Percentiles rank a stretch among this genome's conserved stretches.
Evolutionary conservation across 2,329 filamentous ascomycete genomes (phyloP).

Genomic region (Fusarium anguioides): DNA sequence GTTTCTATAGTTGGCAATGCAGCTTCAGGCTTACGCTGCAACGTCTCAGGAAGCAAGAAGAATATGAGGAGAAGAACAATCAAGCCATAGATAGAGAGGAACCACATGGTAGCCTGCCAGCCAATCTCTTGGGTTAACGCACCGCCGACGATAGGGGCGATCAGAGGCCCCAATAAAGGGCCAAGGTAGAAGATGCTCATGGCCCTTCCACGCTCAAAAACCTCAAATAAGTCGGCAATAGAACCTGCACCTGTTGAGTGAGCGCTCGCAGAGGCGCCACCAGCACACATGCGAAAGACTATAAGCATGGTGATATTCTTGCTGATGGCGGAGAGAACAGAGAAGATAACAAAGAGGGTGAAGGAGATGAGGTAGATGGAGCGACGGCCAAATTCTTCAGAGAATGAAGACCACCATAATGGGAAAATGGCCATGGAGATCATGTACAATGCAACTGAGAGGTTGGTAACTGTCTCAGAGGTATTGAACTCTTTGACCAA

Average conservation of each 20-base stretch:
- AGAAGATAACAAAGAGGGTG: slow-evolving; percentile 76
- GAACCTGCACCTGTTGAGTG: slow-evolving; percentile 87
- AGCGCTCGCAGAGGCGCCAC: slow-evolving; percentile 82
- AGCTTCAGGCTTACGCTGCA: slow-evolving; percentile 51
- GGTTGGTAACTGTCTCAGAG: slow-evolving; percentile 74
- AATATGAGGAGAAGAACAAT: slow-evolving; percentile 66
- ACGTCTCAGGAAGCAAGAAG: slow-evolving; percentile 74
- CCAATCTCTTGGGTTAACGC: slow-evolving; percentile 74
- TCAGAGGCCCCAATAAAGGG: slow-evolving; percentile 77
- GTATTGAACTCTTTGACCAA: slow-evolving; percentile 72
- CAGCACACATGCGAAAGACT: slow-evolving; percentile 77
- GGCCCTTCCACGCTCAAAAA: slow-evolving; percentile 76
- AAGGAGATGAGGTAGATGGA: slow-evolving; percentile 85
- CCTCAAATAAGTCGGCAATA: slow-evolving; percentile 83
- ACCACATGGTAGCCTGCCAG: slow-evolving; percentile 85
- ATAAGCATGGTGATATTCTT: slow-evolving; percentile 80
- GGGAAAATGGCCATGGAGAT: slow-evolving; percentile 85
- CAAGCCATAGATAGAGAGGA: slow-evolving; percentile 76
- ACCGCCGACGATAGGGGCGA: slow-evolving; percentile 82
- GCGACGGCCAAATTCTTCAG: slow-evolving; percentile 76
- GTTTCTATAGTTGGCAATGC: neutral
- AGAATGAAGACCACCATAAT: slow-evolving; percentile 88
- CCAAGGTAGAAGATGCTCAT: slow-evolving; percentile 88
- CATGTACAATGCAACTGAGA: slow-evolving; percentile 85
- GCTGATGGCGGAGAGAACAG: slow-evolving; percentile 74